Evolutionary conservation across 441 rosid species (phyloP), one percentile per base, ranked within the genome.

Genomic region (Manihot esculenta): DNA sequence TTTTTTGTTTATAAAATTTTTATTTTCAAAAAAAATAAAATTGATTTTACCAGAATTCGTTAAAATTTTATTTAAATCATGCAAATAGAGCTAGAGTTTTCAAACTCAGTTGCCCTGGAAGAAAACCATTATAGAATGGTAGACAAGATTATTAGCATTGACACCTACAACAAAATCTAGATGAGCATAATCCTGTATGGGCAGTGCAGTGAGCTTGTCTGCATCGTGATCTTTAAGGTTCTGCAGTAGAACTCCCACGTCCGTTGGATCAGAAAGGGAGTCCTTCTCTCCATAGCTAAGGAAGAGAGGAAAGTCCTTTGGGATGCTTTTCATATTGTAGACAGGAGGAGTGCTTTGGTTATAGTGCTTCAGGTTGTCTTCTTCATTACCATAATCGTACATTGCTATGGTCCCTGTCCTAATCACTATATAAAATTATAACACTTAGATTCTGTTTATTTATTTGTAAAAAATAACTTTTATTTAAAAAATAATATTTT

Each of bases 151-250:
- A 41, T 90, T 89, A 49, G 99, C 99, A 70, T 80, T 87, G 6
- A 78, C 79, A 3, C 86, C 97, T 85, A 89, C 84, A 30, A 92
- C 69, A 84, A 89, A 94, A 84, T 94, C 97, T 0, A 79, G 90
- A 73, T 94, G 99, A 53, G 89, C 94, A 73, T 90, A 92, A 17
- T 87, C 70, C 67, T 80, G 71, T 48, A 76, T 73, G 66, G 59
- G 86, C 65, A 86, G 92, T 41, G 87, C 76, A 2, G 62, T 59
- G 38, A 92, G 80, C 88, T 85, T 88, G 72, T 83, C 84, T 0
- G 2, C 77, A 26, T 90, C 86, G 17, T 92, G 98, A 64, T 77
- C 80, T 86, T 88, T 92, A 44, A 92, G 82, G 62, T 69, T 50
- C 58, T 86, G 86, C 5, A 94, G 78, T 55, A 90, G 76, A 24